Conservation (phyloP, 371 early-diverging fungal species). For the Massospora cicadina region DNA sequence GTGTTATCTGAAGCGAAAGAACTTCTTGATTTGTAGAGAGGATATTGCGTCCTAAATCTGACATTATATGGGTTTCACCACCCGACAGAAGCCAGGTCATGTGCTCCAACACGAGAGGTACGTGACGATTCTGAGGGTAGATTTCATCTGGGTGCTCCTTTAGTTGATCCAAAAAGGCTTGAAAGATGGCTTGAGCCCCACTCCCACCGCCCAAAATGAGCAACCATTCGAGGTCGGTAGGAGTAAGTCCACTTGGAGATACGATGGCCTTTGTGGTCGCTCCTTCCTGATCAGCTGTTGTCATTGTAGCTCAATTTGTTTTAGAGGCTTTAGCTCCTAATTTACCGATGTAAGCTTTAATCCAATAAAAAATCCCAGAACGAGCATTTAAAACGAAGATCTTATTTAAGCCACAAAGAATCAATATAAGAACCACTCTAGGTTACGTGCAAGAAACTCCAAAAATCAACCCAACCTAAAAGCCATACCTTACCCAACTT, state of each 20-base stretch:
- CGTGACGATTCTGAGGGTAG: neutral
- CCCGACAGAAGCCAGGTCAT: neutral
- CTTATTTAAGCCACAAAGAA: too few relatives aligned
- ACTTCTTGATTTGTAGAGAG: neutral
- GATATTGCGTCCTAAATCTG: neutral
- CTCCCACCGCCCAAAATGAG: neutral
- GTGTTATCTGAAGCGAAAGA: neutral
- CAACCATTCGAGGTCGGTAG: neutral
- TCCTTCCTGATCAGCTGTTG: neutral
- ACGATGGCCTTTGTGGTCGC: neutral
- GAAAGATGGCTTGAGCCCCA: neutral
- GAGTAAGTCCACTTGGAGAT: neutral
- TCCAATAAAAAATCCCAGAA: too few relatives aligned
- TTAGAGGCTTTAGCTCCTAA: too few relatives aligned
- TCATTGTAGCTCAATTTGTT: neutral
- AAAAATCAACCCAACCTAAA: too few relatives aligned
- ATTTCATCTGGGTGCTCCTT: neutral
- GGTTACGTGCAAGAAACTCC: too few relatives aligned
- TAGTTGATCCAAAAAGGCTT: neutral
- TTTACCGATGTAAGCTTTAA: too few relatives aligned
- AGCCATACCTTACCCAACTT: too few relatives aligned
- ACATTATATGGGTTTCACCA: neutral
- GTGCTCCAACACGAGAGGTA: neutral
- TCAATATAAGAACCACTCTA: too few relatives aligned
- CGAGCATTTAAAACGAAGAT: too few relatives aligned